These are phyloP conservation scores for Podila clonocystis DNA, from an alignment of 192 early-diverging fungal genomes.

Conservation along the genomic window DNA sequence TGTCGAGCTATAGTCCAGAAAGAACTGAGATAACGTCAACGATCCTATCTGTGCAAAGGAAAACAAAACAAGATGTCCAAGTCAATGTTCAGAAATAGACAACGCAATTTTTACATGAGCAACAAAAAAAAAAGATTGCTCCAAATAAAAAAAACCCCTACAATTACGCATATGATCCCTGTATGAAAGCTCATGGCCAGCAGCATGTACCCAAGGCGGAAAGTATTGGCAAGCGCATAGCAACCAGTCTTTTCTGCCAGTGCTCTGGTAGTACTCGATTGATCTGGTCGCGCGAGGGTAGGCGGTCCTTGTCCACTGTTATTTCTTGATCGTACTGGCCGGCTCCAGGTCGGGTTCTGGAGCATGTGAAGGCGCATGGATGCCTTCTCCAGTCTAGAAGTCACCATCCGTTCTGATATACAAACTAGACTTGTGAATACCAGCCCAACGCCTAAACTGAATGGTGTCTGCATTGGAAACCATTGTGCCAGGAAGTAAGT, in stretches of 20 bases:
- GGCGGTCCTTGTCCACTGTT: neutral
- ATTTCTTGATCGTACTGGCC: neutral
- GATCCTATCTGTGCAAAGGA: slow-evolving; percentile 7
- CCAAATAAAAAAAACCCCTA: slow-evolving; percentile 4
- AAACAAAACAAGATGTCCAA: neutral
- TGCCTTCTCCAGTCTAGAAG: slow-evolving; percentile 7
- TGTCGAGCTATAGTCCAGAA: neutral
- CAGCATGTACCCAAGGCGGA: slow-evolving; percentile 51
- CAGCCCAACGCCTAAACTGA: slow-evolving; percentile 6
- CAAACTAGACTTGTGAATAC: slow-evolving; percentile 7
- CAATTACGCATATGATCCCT: slow-evolving; percentile 41
- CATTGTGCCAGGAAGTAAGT: slow-evolving; percentile 3
- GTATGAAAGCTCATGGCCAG: slow-evolving; percentile 55
- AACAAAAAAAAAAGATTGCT: neutral
- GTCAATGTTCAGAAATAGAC: neutral
- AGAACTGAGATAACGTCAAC: slow-evolving; percentile 9
- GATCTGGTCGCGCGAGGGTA: neutral
- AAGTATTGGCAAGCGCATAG: slow-evolving; percentile 32
- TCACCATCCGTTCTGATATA: slow-evolving; percentile 10
- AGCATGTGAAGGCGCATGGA: neutral
- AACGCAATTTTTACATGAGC: neutral
- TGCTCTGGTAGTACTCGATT: neutral
- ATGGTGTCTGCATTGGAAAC: slow-evolving; percentile 1
- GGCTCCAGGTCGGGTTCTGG: slow-evolving; percentile 2
- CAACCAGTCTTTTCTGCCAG: slow-evolving; percentile 8